Percentiles rank a stretch among this genome's conserved stretches.
phyloP scores from a whole-genome alignment of 129 eudicot genomes.

The Helianthus tuberosus region DNA sequence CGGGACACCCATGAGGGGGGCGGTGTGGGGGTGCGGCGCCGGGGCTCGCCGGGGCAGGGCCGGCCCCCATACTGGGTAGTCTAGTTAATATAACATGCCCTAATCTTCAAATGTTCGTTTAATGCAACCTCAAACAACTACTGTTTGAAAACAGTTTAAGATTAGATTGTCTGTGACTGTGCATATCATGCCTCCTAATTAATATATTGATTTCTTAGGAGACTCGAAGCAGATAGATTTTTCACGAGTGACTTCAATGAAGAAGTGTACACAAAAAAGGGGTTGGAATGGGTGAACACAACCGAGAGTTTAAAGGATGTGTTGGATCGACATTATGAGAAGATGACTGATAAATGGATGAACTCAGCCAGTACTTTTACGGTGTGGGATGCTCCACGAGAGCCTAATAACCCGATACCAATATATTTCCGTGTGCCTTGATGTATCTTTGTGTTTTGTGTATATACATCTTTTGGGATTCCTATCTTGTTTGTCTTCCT shows the following conservation, averaged over 20 bases:
- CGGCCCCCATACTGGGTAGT: too few relatives aligned
- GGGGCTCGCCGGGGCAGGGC: too few relatives aligned
- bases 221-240: constrained; percentile 63
- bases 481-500: too few relatives aligned
- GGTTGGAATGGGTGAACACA: constrained; percentile 66
- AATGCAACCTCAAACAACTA: too few relatives aligned
- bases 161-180: too few relatives aligned
- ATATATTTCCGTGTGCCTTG: constrained; percentile 56
- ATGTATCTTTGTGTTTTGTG: background rate
- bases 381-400: constrained; percentile 62
- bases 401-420: constrained; percentile 46
- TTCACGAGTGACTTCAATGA: constrained; percentile 62
- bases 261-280: constrained; percentile 61
- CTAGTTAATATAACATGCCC: too few relatives aligned
- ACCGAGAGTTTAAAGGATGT: constrained; percentile 42
- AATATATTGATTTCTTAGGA: constrained; percentile 35
- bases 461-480: background rate
- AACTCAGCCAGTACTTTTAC: constrained; percentile 57
- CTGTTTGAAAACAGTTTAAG: too few relatives aligned
- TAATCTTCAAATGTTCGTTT: too few relatives aligned
- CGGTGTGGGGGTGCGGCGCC: too few relatives aligned
- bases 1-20: too few relatives aligned
- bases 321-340: constrained; percentile 35
- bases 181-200: too few relatives aligned
- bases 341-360: constrained; percentile 37